Evolutionary conservation across 768 basidiomycete genomes (phyloP), one percentile per base, ranked within the genome.

Genomic region (Boletus barrowsii): DNA sequence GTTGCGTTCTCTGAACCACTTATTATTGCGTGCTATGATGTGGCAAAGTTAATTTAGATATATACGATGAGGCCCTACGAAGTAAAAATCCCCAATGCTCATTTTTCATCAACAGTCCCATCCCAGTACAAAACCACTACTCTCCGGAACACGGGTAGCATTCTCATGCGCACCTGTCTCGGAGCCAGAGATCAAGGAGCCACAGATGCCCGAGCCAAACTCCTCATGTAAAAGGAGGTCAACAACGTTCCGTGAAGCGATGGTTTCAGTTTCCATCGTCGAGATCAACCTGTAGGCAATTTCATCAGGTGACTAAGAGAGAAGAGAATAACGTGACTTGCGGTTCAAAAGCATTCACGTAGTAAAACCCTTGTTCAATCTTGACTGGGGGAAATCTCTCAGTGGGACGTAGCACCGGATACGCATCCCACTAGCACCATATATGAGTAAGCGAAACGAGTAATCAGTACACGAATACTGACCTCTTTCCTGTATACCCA

Each of bases 211-310:
- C 1, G 82, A 74, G 35, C 79, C 73, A 68, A 88, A 93, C 62
- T 86, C 80, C 32, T 93, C 88, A 33, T 81, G 78, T 20, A 94
- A 73, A 18, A 93, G 76, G 24, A 90, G 73, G 62, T 93, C 91
- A 44, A 92, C 90, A 37, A 88, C 78, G 67, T 95, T 94, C 32
- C 92, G 83, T 1, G 90, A 83, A 0, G 90, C 79, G 32, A 96
- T 69, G 0, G 90, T 93, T 71, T 94, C 86, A 0, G 93, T 95
- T 70, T 98, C 95, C 95, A 98, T 97, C 7, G 92, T 93, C 14
- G 86, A 90, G 43, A 94, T 88, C 62, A 92, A 82, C 32, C 89
- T 90, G 55, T 10, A 17, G 17, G 24, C 5, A 11, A 45, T 26
- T 26, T 37, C 47, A 46, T 51, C 42, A 55, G 37, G 42, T 20